phyloP scores from a whole-genome alignment of 176 grass and related monocot species.

The Coix lacrymajobi region DNA sequence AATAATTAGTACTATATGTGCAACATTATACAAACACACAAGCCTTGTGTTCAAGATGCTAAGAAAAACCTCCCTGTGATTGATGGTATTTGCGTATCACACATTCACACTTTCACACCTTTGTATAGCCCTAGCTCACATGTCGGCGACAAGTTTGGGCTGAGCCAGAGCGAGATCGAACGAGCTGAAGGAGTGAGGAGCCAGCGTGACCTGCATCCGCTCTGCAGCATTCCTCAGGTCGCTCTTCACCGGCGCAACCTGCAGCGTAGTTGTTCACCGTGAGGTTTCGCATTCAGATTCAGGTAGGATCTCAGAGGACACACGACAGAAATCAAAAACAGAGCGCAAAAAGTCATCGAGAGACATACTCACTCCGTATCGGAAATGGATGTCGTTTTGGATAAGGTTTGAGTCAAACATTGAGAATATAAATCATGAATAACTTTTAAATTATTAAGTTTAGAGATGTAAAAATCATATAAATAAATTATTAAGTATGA shows the following conservation, averaged over 20 bases:
- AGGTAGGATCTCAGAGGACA: too few relatives aligned
- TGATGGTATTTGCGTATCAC: not conserved
- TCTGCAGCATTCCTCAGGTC: constrained; percentile 22
- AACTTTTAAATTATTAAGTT: too few relatives aligned
- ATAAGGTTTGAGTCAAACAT: too few relatives aligned
- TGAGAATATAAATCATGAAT: too few relatives aligned
- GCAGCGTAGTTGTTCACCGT: not conserved
- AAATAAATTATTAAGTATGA: too few relatives aligned
- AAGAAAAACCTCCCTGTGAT: too few relatives aligned
- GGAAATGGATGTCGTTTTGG: too few relatives aligned
- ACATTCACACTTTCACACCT: not conserved
- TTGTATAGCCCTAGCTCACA: constrained; percentile 15
- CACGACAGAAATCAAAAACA: not conserved
- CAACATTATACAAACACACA: constrained; percentile 1
- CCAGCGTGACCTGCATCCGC: constrained; percentile 42
- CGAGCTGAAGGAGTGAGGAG: constrained; percentile 42
- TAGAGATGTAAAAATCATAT: too few relatives aligned
- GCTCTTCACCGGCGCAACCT: constrained; percentile 44
- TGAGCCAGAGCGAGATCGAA: constrained; percentile 43
- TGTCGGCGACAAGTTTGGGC: constrained; percentile 8
- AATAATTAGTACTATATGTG: not conserved
- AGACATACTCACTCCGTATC: too few relatives aligned
- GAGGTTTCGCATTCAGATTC: not conserved
- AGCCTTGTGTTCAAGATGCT: not conserved
- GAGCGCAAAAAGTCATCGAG: not conserved